phyloP scores from a whole-genome alignment of 768 basidiomycete genomes.

The Tylopilus plumbeoviolaceoides region DNA sequence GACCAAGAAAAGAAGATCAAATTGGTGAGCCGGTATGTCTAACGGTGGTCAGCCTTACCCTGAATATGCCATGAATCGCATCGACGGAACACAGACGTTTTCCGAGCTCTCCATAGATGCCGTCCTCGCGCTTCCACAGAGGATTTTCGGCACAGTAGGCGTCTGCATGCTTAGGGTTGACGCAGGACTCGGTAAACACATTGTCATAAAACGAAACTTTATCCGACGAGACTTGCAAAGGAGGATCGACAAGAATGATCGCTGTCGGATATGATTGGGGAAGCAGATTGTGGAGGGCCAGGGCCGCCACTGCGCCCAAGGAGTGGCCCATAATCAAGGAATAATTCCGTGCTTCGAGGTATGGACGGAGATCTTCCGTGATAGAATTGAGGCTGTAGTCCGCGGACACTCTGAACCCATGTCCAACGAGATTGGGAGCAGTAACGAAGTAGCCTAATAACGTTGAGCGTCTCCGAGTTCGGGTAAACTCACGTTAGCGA shows the following conservation, averaged over 20 bases:
- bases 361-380: constrained; percentile 14
- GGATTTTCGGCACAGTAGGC: constrained; percentile 5
- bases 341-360: constrained; percentile 11
- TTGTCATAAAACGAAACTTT: not conserved
- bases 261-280: constrained; percentile 5
- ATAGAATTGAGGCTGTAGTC: constrained; percentile 14
- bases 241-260: constrained; percentile 22
- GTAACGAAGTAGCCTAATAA: constrained; percentile 18
- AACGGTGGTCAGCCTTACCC: not conserved
- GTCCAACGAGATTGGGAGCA: constrained; percentile 20
- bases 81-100: constrained; percentile 12
- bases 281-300: constrained; percentile 6
- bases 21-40: not conserved
- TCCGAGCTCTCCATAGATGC: constrained; percentile 6
- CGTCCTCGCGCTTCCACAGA: constrained; percentile 11
- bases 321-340: constrained; percentile 22
- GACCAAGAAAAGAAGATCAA: no score
- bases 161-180: constrained; percentile 1
- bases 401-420: constrained; percentile 3
- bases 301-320: constrained; percentile 1
- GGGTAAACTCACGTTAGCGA: no score
- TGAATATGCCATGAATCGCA: not conserved
- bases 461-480: not conserved
- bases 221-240: not conserved
- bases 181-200: not conserved